phyloP scores from a whole-genome alignment of 768 basidiomycete species.

The Leucogyrophana mollusca region DNA sequence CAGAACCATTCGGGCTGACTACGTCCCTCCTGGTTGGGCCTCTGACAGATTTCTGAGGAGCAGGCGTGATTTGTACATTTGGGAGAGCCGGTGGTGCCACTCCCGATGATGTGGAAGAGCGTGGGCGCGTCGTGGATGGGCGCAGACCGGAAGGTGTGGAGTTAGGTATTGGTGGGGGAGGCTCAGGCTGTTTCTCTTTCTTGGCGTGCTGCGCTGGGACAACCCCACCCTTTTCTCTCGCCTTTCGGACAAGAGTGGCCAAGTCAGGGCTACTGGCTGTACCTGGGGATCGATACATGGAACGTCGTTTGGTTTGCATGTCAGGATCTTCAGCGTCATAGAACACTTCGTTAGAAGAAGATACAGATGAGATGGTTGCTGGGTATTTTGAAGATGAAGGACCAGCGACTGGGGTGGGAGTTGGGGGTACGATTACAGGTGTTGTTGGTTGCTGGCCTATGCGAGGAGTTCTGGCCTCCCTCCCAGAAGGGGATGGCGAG shows the following conservation, averaged over 20 bases:
- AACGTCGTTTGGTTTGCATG: conserved; percentile 73
- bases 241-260: conserved; percentile 81
- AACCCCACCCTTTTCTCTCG: conserved; percentile 63
- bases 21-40: conserved; percentile 21
- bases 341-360: conserved; percentile 57
- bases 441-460: conserved; percentile 48
- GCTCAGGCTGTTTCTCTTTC: conserved; percentile 38
- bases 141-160: conserved; percentile 19
- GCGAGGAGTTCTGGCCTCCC: conserved; percentile 35
- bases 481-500: conserved; percentile 39
- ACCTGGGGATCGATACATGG: conserved; percentile 84
- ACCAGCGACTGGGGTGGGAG: conserved; percentile 50
- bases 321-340: conserved; percentile 67
- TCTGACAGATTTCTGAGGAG: conserved; percentile 21
- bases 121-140: conserved; percentile 33
- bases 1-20: conserved; percentile 35
- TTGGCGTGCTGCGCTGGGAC: conserved; percentile 32
- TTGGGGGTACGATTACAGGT: conserved; percentile 65
- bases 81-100: conserved; percentile 29
- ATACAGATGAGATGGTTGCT: conserved; percentile 43
- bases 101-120: conserved; percentile 42
- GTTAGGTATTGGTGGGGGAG: conserved; percentile 44
- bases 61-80: conserved; percentile 33
- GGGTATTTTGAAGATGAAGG: conserved; percentile 32
- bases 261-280: conserved; percentile 92